phyloP scores from a whole-genome alignment of 306 rosid species.

The Begonia peltatifolia region DNA sequence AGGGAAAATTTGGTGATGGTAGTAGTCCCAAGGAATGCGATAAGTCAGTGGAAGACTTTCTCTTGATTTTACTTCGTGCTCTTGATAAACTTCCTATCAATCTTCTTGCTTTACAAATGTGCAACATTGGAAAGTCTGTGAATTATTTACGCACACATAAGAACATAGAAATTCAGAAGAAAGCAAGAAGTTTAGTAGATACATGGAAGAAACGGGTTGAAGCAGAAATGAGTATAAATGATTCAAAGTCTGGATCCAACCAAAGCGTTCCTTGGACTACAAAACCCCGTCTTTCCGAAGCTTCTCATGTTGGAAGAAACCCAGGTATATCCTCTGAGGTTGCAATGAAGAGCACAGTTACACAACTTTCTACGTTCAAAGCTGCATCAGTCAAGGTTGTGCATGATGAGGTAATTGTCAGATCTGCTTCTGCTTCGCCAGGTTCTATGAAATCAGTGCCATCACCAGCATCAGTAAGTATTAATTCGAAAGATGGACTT shows the following conservation, averaged over 20 bases:
- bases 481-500: constrained; percentile 43
- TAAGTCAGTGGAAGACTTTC: constrained; percentile 71
- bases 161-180: constrained; percentile 80
- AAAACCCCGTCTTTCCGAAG: constrained; percentile 36
- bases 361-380: constrained; percentile 38
- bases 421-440: constrained; percentile 46
- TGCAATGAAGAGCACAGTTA: constrained; percentile 35
- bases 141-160: constrained; percentile 65
- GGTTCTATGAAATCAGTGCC: constrained; percentile 33
- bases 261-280: constrained; percentile 51
- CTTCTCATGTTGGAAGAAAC: constrained; percentile 49
- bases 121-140: constrained; percentile 85
- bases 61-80: constrained; percentile 70
- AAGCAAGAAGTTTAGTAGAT: constrained; percentile 74
- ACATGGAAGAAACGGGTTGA: constrained; percentile 91
- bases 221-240: constrained; percentile 74
- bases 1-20: constrained; percentile 60
- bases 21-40: constrained; percentile 42
- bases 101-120: constrained; percentile 65
- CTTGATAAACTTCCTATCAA: constrained; percentile 86
- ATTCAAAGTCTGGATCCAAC: constrained; percentile 42
- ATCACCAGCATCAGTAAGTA: constrained; percentile 22
- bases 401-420: constrained; percentile 35
- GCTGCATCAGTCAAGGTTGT: constrained; percentile 35
- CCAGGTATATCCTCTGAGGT: constrained; percentile 44